Base-by-base conservation (phyloP, 108 stramenopile genomes). In the Chaetoceros muelleri region DNA sequence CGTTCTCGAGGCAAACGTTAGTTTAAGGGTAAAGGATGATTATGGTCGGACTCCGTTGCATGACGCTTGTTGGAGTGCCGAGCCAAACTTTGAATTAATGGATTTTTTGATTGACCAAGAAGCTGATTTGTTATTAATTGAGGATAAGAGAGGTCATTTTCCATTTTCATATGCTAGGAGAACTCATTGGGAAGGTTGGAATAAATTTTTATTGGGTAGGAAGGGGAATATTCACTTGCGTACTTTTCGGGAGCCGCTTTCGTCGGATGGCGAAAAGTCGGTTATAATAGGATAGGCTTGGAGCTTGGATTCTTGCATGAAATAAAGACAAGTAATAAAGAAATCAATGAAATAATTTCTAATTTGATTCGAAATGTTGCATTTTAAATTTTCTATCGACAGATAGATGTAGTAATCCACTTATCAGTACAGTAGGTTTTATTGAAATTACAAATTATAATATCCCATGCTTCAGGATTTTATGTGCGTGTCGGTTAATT, bases 1-100 rank as follows among this genome's bases (percentile, higher is more conserved):
- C 45, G 30, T 88, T 30, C 40, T 75, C 8, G 75, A 80, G 40
- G 77, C 74, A 3, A 46, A 51, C 2, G 80, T 80, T 10, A 57
- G 44, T 45, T 57, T 73, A 23, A 56, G 74, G 10, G 54, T 75
- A 2, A 52, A 47, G 20, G 89, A 90, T 65, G 84, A 90, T 51
- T 76, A 68, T 69, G 89, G 89, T 17, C 66, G 85, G 23, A 84
- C 71, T 1, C 72, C 82, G 19, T 69, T 84, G 50, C 89, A 90
- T 59, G 89, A 90, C 61, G 74, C 78, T 2, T 81, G 75, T 57
- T 90, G 89, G 89, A 61, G 52, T n/a, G 28, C 70, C 58, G 16
- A 52, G 18, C 66, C 72, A 7, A 52, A 72, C 2, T 28, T 61
- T 21, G 61, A 65, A 24, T 52, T 67, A 16, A 48, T 57, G 40